A percentile compares a stretch with the other conserved stretches of the same genome.
phyloP scores from a whole-genome alignment of 345 rosid species.

The Eucalyptus sp. region DNA sequence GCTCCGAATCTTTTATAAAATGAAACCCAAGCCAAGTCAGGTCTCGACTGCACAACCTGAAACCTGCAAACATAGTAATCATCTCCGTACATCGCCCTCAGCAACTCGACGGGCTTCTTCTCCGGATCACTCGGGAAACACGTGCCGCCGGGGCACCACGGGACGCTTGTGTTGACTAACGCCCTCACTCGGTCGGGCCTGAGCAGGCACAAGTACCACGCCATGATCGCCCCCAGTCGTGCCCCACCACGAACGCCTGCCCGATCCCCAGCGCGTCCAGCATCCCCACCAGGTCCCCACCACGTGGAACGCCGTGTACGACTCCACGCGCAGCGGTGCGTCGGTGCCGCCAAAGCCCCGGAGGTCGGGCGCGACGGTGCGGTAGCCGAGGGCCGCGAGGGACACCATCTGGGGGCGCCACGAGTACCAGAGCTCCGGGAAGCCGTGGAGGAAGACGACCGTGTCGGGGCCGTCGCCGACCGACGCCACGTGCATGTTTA shows the following conservation, averaged over 20 bases:
- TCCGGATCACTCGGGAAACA: slow-evolving; percentile 27
- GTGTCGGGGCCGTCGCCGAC: slow-evolving; percentile 7
- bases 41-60: slow-evolving; percentile 30
- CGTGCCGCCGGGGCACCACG: slow-evolving; percentile 2
- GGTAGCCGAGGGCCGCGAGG: slow-evolving; percentile 46
- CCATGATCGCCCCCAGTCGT: slow-evolving; percentile 63
- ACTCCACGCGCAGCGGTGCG: slow-evolving; percentile 19
- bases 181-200: slow-evolving; percentile 64
- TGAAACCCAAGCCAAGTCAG: not conserved
- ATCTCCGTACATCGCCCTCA: slow-evolving; percentile 43
- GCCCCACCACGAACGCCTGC: slow-evolving; percentile 54
- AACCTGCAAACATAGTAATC: slow-evolving; percentile 68
- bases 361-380: slow-evolving; percentile 67
- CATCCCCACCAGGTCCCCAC: slow-evolving; percentile 19
- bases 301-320: slow-evolving; percentile 27
- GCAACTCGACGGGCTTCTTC: slow-evolving; percentile 22
- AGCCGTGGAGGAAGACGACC: slow-evolving; percentile 17
- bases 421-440: slow-evolving; percentile 27
- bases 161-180: slow-evolving; percentile 49
- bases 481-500: slow-evolving; percentile 18
- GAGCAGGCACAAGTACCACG: slow-evolving; percentile 53
- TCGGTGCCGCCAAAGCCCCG: slow-evolving; percentile 70
- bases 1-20: not conserved
- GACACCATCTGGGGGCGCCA: slow-evolving; percentile 73
- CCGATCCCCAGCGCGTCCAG: slow-evolving; percentile 20